Conservation (phyloP, 495 filamentous ascomycete species). For the Annulohypoxylon maeteangense region DNA sequence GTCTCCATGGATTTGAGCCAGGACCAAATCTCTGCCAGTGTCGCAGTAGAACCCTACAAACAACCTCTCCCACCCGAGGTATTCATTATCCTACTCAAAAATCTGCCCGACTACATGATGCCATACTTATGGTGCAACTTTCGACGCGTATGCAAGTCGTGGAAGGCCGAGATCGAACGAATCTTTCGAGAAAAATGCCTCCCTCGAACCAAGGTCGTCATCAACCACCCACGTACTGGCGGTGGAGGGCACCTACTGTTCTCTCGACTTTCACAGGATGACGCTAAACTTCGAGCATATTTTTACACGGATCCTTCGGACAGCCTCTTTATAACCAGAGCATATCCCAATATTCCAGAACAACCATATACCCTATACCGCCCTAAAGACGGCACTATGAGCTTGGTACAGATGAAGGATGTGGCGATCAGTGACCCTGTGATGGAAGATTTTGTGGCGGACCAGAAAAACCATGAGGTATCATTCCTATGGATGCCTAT, state of each 20-base stretch:
- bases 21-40: neutral
- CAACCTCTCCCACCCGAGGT: neutral
- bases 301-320: no score
- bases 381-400: neutral
- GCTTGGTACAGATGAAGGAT: neutral
- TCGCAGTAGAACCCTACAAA: no score
- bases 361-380: neutral
- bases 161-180: constrained; percentile 5
- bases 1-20: neutral
- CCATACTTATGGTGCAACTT: neutral
- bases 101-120: neutral
- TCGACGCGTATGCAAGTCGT: neutral
- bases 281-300: neutral
- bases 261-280: neutral
- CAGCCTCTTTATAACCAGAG: no score
- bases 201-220: neutral
- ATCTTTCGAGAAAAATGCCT: neutral
- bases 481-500: neutral
- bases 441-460: neutral
- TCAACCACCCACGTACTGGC: neutral
- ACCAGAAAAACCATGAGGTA: neutral
- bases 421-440: neutral
- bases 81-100: neutral
- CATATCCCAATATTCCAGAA: no score
- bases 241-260: neutral